Base-by-base conservation (phyloP, 1,139 yeast genomes). In the Hyphopichia burtonii region DNA sequence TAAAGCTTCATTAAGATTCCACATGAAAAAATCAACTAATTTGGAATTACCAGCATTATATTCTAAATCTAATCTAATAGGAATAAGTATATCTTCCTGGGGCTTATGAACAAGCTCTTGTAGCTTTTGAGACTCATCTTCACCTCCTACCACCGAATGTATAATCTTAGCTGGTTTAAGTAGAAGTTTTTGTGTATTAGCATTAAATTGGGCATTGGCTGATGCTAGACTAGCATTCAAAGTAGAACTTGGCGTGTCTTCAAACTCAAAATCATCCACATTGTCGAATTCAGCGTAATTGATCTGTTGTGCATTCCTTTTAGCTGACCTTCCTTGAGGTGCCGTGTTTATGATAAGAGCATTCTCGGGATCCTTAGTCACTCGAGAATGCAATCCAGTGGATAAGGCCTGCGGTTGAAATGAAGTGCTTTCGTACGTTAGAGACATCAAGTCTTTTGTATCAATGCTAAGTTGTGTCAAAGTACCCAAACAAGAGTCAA, bases 1-100 rank as follows among this genome's bases (percentile, higher is more conserved):
- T 25, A 85, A 68, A 3, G 80, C 67, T 56, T 93, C 98, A 55
- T 84, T 82, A 37, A 87, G 56, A 57, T 93, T 90, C 99, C 99
- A 93, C 77, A 91, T 76, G 54, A 94, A 83, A 47, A 82, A 82
- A 56, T 93, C 99, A 17, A 80, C 82, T 22, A 91, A 73, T 44
- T 86, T 80, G 32, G 70, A 66, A 14, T 63, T 67, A 19, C 81
- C 78, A 30, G 78, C 77, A 43, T 84, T 83, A 48, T 82, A 80
- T 48, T 89, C 96, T 31, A 91, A 62, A 43, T 80, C 81, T 32
- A 94, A 65, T 48, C 89, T 80, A 27, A 93, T 83, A 2, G 99
- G 99, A 19, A 93, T 81, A 39, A 90, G 66, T 3, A 78, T 61
- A 38, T 70, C 70, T 62, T 71, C 43, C 61, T 62, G 41, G 9